phyloP scores from a whole-genome alignment of 768 basidiomycete species.

The Scleroderma bovista region DNA sequence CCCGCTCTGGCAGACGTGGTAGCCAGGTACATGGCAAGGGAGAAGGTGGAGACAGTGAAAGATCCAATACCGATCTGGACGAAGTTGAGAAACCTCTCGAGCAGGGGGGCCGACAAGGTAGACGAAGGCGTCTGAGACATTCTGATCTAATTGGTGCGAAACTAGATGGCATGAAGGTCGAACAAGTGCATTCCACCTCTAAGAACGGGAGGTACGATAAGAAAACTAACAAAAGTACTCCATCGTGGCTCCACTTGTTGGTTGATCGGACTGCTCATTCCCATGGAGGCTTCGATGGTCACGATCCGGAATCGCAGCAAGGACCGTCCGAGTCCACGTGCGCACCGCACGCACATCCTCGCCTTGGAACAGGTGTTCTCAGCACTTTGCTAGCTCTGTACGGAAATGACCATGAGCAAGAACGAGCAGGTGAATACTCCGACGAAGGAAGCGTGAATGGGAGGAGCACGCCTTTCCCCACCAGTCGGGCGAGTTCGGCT shows the following conservation, averaged over 20 bases:
- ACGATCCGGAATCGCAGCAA: conserved; percentile 4
- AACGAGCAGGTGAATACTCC: conserved; percentile 14
- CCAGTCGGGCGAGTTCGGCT: conserved; percentile 18
- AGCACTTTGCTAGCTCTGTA: conserved; percentile 64
- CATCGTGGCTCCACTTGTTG: conserved; percentile 11
- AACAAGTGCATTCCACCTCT: background rate
- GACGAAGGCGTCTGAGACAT: background rate
- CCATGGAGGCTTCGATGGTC: background rate
- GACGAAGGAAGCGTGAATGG: conserved; percentile 23
- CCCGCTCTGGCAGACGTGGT: background rate
- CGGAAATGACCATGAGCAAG: conserved; percentile 25
- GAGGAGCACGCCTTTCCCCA: conserved; percentile 12
- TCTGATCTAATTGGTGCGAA: background rate
- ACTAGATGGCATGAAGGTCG: background rate
- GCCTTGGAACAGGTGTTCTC: conserved; percentile 49
- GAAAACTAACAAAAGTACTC: conserved; percentile 13
- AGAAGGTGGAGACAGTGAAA: background rate
- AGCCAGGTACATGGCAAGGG: background rate
- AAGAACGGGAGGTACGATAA: background rate
- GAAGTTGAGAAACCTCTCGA: background rate
- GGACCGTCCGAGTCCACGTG: background rate
- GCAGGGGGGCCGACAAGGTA: background rate
- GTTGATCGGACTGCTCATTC: background rate
- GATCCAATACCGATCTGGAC: too few relatives aligned
- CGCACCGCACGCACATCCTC: conserved; percentile 9